Conservation (phyloP, 768 basidiomycete species). For the Rhizopogon rudus region DNA sequence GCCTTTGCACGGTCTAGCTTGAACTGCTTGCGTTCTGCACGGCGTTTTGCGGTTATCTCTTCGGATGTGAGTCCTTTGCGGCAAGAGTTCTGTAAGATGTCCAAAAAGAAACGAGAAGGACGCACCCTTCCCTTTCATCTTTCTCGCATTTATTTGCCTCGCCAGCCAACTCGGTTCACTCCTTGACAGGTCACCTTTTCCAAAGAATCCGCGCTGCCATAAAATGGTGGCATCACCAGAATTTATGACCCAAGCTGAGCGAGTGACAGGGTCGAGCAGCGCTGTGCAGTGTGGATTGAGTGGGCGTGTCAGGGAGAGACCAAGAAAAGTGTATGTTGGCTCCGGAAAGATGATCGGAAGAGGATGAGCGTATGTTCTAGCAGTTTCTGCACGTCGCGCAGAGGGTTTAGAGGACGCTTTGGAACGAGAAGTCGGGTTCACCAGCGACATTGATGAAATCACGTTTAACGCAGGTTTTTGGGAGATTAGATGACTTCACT, state of each 20-base stretch:
- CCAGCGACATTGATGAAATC: slow-evolving; percentile 40
- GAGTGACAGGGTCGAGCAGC: slow-evolving; percentile 69
- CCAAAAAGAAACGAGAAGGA: neutral
- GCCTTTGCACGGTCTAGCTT: slow-evolving; percentile 90
- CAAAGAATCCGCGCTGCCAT: slow-evolving; percentile 94
- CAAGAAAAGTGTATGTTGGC: slow-evolving; percentile 49
- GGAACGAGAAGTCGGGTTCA: slow-evolving; percentile 34
- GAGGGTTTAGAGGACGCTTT: slow-evolving; percentile 44
- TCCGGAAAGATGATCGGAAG: slow-evolving; percentile 57
- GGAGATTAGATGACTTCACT: neutral
- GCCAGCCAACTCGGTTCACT: slow-evolving; percentile 95
- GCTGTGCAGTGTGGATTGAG: slow-evolving; percentile 75
- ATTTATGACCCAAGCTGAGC: slow-evolving; percentile 83
- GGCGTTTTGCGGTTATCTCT: slow-evolving; percentile 82
- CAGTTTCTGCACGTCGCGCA: slow-evolving; percentile 55
- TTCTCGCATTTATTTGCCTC: slow-evolving; percentile 61
- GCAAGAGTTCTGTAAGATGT: neutral
- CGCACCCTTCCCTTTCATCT: slow-evolving; percentile 55
- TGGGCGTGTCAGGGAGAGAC: slow-evolving; percentile 52
- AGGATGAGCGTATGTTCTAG: slow-evolving; percentile 63
- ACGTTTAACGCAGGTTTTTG: neutral
- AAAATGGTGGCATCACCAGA: slow-evolving; percentile 59
- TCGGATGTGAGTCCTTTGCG: slow-evolving; percentile 74
- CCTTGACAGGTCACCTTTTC: slow-evolving; percentile 90
- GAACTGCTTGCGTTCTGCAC: slow-evolving; percentile 87